Evolutionary conservation across 2,329 filamentous ascomycete genomes (phyloP).

Genomic region (Neoarthrinium moseri): DNA sequence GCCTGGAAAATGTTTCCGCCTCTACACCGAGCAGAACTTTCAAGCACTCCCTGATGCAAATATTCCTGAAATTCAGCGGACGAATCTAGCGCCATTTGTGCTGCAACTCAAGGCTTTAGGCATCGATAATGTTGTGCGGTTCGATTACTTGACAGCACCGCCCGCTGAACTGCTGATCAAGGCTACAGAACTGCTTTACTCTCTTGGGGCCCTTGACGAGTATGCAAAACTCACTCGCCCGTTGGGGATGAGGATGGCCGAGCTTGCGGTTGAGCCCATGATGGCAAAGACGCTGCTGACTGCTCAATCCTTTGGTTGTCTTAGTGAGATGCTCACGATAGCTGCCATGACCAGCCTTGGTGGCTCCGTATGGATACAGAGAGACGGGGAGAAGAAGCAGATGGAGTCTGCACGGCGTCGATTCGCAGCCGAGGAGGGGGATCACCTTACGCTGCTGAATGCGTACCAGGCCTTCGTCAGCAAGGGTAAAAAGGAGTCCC

Average conservation of each 20-base stretch:
- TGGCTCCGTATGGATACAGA: slow-evolving; percentile 78
- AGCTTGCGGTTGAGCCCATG: slow-evolving; percentile 92
- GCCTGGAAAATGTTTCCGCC: slow-evolving; percentile 88
- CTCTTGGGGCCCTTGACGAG: slow-evolving; percentile 80
- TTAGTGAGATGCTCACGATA: slow-evolving; percentile 85
- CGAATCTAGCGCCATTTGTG: slow-evolving; percentile 83
- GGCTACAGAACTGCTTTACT: slow-evolving; percentile 84
- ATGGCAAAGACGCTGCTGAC: slow-evolving; percentile 85
- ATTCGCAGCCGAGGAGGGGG: slow-evolving; percentile 90
- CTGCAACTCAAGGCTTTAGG: slow-evolving; percentile 93
- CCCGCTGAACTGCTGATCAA: slow-evolving; percentile 82
- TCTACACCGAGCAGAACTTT: slow-evolving; percentile 81
- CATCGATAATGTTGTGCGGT: slow-evolving; percentile 90
- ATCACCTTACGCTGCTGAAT: slow-evolving; percentile 89
- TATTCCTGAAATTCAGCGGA: slow-evolving; percentile 87
- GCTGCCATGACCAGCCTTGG: slow-evolving; percentile 91
- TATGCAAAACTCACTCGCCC: slow-evolving; percentile 89
- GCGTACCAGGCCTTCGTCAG: slow-evolving; percentile 88
- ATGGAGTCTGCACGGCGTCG: slow-evolving; percentile 73
- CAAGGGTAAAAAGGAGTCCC: slow-evolving; percentile 76
- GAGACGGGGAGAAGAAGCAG: slow-evolving; percentile 73
- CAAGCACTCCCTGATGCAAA: slow-evolving; percentile 67
- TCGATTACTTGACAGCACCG: slow-evolving; percentile 84
- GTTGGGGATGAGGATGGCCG: slow-evolving; percentile 87
- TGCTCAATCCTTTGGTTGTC: slow-evolving; percentile 71